Evolutionary conservation across 1,139 yeast genomes (phyloP), one percentile per base, ranked within the genome.

Genomic region (Meyerozyma sp.): DNA sequence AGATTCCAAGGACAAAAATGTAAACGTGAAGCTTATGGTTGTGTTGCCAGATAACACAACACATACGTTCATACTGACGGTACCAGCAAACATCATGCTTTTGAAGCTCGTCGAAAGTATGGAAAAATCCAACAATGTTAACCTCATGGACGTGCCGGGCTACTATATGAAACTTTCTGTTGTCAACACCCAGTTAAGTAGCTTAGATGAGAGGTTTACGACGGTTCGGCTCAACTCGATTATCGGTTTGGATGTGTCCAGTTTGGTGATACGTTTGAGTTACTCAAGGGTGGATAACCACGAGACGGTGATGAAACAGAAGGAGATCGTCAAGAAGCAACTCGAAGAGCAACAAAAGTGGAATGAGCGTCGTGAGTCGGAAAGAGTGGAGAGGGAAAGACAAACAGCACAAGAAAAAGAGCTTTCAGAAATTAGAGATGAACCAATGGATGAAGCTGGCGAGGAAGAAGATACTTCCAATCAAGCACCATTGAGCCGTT

Each of bases 1-100:
- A 9, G 40, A 25, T 5, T 41, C 28, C 8, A 44, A 43, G 8
- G 44, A 53, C 41, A 52, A 49, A 44, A 56, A 54, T 42, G 55
- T 62, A 18, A 58, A 56, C 43, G 57, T 62, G 18, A 64, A 64
- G 40, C 55, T 64, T 18, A 52, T 56, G 29, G 53, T 55, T 7
- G 49, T 46, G 20, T 46, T 46, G 26, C 53, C 53, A 46, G 56
- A 34, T 27, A 21, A 34, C n/a, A 20, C 45, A 46, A 51, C 53
- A 32, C 46, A 46, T 26, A 36, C 49, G 6, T 42, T 43, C 36
- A 40, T 54, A 4, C 28, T 32, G 20, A 54, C 53, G 40, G 38
- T 50, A 10, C 40, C 44, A 10, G 44, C 45, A 28, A 42, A 42
- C 44, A 40, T 39, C 32, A 46, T 47, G 14, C 41, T 59, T 36